Base-by-base conservation (phyloP, 495 filamentous ascomycete species). In the Penicillium alfredii region DNA sequence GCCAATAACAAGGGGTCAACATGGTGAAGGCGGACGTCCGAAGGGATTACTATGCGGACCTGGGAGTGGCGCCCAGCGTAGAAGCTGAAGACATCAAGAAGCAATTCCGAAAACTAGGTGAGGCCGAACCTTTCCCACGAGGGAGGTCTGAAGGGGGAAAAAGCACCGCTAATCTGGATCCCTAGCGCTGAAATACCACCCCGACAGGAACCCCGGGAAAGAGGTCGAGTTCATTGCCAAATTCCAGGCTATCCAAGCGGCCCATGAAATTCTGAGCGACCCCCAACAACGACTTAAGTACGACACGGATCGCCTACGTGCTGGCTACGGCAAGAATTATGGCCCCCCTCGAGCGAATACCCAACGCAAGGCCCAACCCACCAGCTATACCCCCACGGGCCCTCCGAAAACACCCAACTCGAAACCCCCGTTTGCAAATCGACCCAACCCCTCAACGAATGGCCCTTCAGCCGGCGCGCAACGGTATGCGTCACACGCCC, bases 21-120 rank as follows among this genome's bases (percentile, higher is more conserved):
- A 90, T 90, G 84, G 82, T 80, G 40, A 87, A 85, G 62, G 62
- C 74, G 36, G 85, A 90, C 45, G 67, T 77, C 42, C 72, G 71
- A 41, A 73, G 75, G 51, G 80, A 95, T 61, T 95, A 94, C 68
- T 95, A 95, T 61, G 77, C 77, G 26, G 88, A 94, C 63, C 71
- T 95, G 19, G 84, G 82, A 33, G 55, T 94, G 8, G 49, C 69
- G 0, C 57, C 76, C 6, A 69, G 63, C 38, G 84, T 83, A 22
- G 76, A 82, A 42, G 47, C 70, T 3, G 73, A 75, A 3, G 86
- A 92, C 23, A 77, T 94, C 49, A 92, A 86, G 60, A 88, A 79
- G 63, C 82, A 88, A 48, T 96, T 88, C 64, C 75, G 78, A 48
- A 88, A 86, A 60, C 72, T 94, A 48, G 85, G 84, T 88, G 65